These are phyloP conservation scores for Limnanthes douglasii DNA, from an alignment of 345 rosid species.

Conservation along the genomic window DNA sequence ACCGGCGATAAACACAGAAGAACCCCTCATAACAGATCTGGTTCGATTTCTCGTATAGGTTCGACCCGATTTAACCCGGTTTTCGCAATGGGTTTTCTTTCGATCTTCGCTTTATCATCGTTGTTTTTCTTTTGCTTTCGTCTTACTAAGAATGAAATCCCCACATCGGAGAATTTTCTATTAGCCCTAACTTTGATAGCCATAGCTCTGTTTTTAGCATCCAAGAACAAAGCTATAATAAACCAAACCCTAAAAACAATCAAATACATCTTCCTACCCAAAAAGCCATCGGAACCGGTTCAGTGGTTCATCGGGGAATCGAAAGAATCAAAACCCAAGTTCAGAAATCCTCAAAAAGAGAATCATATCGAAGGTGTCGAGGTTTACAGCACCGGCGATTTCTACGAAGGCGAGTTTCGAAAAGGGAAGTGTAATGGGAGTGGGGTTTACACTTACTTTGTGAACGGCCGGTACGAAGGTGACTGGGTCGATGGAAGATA, in stretches of 20 bases:
- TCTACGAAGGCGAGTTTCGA: conserved; percentile 85
- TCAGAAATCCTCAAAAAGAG: conserved; percentile 3
- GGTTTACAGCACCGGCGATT: conserved; percentile 77
- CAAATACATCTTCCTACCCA: conserved; percentile 20
- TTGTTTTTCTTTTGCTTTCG: conserved; percentile 32
- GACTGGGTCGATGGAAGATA: conserved; percentile 90
- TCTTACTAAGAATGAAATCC: conserved; percentile 33
- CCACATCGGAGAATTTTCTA: conserved; percentile 68
- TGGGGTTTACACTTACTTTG: conserved; percentile 70
- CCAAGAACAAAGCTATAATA: conserved; percentile 50
- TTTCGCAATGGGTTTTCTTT: conserved; percentile 36
- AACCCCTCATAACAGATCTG: conserved; percentile 13
- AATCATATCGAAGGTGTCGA: conserved; percentile 52
- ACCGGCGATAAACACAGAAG: conserved; percentile 15
- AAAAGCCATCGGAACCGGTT: conserved; percentile 32
- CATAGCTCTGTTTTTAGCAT: conserved; percentile 58
- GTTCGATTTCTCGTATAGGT: conserved; percentile 24
- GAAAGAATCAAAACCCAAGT: conserved; percentile 7
- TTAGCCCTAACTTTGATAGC: conserved; percentile 67
- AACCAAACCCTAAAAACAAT: conserved; percentile 25
- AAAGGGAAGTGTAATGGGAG: conserved; percentile 80
- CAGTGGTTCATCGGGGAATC: conserved; percentile 81
- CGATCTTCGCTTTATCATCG: conserved; percentile 30
- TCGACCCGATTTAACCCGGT: conserved; percentile 38
- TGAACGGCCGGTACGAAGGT: conserved; percentile 83